phyloP scores from a whole-genome alignment of 257 asterid genomes.

The Solanum acaule region DNA sequence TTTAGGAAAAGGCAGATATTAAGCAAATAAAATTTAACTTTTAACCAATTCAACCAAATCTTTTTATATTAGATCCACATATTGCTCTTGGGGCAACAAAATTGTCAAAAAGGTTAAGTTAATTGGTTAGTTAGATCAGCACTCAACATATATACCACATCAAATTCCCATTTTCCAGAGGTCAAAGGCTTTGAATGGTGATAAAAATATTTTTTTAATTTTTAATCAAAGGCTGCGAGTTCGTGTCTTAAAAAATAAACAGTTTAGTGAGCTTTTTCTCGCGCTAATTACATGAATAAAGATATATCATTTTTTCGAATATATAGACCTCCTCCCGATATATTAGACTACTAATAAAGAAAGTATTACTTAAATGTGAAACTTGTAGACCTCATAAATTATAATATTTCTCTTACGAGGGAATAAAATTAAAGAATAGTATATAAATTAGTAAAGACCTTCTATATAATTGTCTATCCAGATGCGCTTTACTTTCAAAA shows the following conservation, averaged over 20 bases:
- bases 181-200: not conserved
- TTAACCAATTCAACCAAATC: not conserved
- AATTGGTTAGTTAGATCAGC: conserved; percentile 24
- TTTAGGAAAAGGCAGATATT: not conserved
- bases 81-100: not conserved
- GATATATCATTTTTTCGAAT: too few relatives aligned
- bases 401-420: too few relatives aligned
- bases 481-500: not conserved
- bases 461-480: not conserved
- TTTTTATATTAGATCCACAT: not conserved
- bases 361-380: not conserved
- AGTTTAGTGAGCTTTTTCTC: too few relatives aligned
- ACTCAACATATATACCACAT: conserved; percentile 6
- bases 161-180: not conserved
- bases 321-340: not conserved
- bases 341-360: not conserved
- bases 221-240: not conserved
- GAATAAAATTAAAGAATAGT: too few relatives aligned
- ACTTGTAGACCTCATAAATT: not conserved
- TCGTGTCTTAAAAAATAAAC: not conserved
- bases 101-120: conserved; percentile 16
- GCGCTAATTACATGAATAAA: not conserved
- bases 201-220: not conserved
- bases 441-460: not conserved
- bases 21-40: not conserved